Evolutionary conservation across 1,139 yeast species (phyloP).

Genomic region (Yamadazyma dendronema): DNA sequence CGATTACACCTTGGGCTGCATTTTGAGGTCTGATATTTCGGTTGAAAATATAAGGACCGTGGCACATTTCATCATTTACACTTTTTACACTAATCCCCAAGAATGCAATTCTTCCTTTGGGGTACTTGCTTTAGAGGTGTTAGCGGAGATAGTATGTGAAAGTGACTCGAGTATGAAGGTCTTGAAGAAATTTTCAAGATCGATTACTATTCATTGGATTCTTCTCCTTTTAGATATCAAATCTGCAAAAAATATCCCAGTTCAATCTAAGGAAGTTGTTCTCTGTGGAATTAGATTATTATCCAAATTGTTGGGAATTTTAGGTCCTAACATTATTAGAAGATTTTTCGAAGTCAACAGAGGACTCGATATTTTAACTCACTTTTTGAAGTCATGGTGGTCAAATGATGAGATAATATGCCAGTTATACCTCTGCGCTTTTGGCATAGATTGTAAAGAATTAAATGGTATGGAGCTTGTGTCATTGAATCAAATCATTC

Average conservation of each 20-base stretch:
- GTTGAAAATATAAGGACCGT: slow-evolving; percentile 37
- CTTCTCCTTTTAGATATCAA: slow-evolving; percentile 50
- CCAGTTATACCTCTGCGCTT: slow-evolving; percentile 37
- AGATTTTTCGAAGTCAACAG: slow-evolving; percentile 50
- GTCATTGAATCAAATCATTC: slow-evolving; percentile 12
- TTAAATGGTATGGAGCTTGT: slow-evolving; percentile 7
- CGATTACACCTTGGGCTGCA: slow-evolving; percentile 19
- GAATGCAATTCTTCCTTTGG: slow-evolving; percentile 33
- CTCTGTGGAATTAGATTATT: slow-evolving; percentile 49
- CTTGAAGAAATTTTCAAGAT: slow-evolving; percentile 49
- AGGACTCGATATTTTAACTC: slow-evolving; percentile 56
- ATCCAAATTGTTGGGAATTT: slow-evolving; percentile 44
- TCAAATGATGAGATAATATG: slow-evolving; percentile 33
- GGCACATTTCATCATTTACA: slow-evolving; percentile 35
- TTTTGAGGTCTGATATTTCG: slow-evolving; percentile 32
- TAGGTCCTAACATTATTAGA: slow-evolving; percentile 47
- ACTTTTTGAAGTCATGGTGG: slow-evolving; percentile 48
- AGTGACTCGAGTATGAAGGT: slow-evolving; percentile 32
- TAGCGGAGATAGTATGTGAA: slow-evolving; percentile 35
- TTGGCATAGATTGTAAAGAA: slow-evolving; percentile 30
- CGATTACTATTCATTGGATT: slow-evolving; percentile 66
- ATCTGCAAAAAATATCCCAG: slow-evolving; percentile 5
- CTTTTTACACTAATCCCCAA: slow-evolving; percentile 26
- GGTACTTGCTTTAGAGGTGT: slow-evolving; percentile 23
- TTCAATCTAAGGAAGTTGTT: slow-evolving; percentile 35